Evolutionary conservation across 2,329 filamentous ascomycete genomes (phyloP).

Genomic region (Akanthomyces lecanii): DNA sequence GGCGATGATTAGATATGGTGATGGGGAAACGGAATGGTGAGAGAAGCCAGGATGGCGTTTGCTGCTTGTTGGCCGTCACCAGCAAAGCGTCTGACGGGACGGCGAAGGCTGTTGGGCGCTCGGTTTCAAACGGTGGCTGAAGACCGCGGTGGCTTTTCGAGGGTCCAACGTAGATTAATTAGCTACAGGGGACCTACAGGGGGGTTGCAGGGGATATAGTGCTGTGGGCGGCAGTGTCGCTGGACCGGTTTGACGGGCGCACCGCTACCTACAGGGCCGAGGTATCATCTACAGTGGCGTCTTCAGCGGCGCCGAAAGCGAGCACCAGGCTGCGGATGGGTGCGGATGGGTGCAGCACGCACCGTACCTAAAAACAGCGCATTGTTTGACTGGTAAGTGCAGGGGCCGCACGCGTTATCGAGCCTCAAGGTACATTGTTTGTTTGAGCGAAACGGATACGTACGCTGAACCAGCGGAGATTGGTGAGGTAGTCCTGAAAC

Average conservation of each 20-base stretch:
- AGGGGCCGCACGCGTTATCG: not conserved
- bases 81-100: not conserved
- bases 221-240: not conserved
- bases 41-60: not conserved
- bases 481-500: not conserved
- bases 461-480: not conserved
- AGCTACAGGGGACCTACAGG: not conserved
- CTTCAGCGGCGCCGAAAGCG: not conserved
- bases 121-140: constrained; percentile 7
- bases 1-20: not conserved
- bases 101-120: constrained; percentile 4
- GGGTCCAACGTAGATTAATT: not conserved
- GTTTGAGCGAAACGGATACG: not conserved
- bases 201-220: not conserved
- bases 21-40: not conserved
- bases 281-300: not conserved
- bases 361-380: not conserved
- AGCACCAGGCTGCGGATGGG: not conserved
- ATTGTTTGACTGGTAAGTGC: no score
- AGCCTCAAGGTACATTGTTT: not conserved
- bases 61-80: constrained; percentile 3
- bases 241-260: not conserved
- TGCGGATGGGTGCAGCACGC: not conserved
- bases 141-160: not conserved
- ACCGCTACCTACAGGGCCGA: not conserved